Evolutionary conservation across 2,329 filamentous ascomycete species (phyloP).

Genomic region (Purpureocillium lavendulum): DNA sequence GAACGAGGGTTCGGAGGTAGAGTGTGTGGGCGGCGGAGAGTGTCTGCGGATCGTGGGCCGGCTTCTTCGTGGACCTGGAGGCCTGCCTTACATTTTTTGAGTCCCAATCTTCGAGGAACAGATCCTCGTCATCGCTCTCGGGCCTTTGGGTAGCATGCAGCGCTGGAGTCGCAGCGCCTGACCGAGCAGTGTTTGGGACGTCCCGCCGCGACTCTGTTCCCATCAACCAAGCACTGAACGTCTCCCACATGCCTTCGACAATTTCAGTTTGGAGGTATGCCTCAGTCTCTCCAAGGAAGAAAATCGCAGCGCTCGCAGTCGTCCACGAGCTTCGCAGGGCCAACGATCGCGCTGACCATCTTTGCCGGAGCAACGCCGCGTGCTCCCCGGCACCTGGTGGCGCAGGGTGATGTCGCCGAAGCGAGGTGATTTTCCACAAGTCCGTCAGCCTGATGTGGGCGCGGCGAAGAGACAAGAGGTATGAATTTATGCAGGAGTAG

Average conservation of each 20-base stretch:
- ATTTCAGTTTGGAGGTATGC: constrained; percentile 87
- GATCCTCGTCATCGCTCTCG: not conserved
- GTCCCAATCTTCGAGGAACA: not conserved
- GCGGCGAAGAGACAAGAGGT: constrained; percentile 75
- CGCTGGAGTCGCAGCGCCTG: constrained; percentile 15
- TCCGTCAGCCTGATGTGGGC: constrained; percentile 78
- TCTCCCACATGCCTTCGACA: constrained; percentile 70
- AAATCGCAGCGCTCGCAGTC: constrained; percentile 76
- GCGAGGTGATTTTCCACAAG: constrained; percentile 76
- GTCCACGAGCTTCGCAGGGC: constrained; percentile 83
- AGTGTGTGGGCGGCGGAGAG: constrained; percentile 70
- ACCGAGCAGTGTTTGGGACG: constrained; percentile 10
- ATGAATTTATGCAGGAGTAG: constrained; percentile 82
- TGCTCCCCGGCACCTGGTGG: constrained; percentile 54
- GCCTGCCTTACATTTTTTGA: not conserved
- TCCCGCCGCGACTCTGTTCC: constrained; percentile 27
- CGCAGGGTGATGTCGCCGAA: constrained; percentile 69
- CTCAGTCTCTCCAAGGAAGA: constrained; percentile 81
- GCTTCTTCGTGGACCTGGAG: not conserved
- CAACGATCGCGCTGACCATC: constrained; percentile 53
- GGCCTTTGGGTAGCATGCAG: constrained; percentile 1
- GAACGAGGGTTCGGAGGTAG: constrained; percentile 63
- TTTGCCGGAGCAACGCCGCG: constrained; percentile 52
- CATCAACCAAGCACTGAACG: constrained; percentile 69
- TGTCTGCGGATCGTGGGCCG: constrained; percentile 69